These are phyloP conservation scores for Phialophora verrucosa DNA, from an alignment of 2,329 filamentous ascomycete species.

Conservation along the genomic window DNA sequence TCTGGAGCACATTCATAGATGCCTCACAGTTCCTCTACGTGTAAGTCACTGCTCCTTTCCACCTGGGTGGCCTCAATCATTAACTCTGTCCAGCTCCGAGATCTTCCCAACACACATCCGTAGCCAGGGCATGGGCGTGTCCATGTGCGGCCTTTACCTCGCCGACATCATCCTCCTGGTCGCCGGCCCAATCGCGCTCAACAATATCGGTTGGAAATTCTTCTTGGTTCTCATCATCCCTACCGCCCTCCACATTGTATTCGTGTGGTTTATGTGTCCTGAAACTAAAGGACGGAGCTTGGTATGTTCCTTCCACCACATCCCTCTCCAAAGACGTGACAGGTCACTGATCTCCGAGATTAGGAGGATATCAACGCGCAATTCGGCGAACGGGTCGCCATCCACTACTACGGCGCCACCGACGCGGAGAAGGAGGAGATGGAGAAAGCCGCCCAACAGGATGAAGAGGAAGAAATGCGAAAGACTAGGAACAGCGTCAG, in stretches of 20 bases:
- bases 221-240: slow-evolving; percentile 49
- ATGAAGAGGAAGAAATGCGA: slow-evolving; percentile 24
- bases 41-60: slow-evolving; percentile 48
- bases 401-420: slow-evolving; percentile 41
- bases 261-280: slow-evolving; percentile 46
- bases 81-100: slow-evolving; percentile 36
- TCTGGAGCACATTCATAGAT: slow-evolving; percentile 45
- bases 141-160: slow-evolving; percentile 43
- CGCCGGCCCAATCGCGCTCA: slow-evolving; percentile 44
- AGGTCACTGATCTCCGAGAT: slow-evolving; percentile 1
- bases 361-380: slow-evolving; percentile 46
- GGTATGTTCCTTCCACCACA: slow-evolving; percentile 12
- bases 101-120: slow-evolving; percentile 38
- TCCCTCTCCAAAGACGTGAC: not conserved
- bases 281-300: slow-evolving; percentile 47
- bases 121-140: slow-evolving; percentile 36
- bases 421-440: slow-evolving; percentile 41
- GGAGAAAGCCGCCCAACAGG: slow-evolving; percentile 31
- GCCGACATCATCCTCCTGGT: slow-evolving; percentile 47
- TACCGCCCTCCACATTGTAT: slow-evolving; percentile 43
- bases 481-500: not conserved
- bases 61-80: not conserved
- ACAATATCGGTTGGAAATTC: slow-evolving; percentile 46
- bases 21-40: slow-evolving; percentile 56
- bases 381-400: slow-evolving; percentile 46